Evolutionary conservation across 768 basidiomycete genomes (phyloP).

Genomic region (Russula abietina): DNA sequence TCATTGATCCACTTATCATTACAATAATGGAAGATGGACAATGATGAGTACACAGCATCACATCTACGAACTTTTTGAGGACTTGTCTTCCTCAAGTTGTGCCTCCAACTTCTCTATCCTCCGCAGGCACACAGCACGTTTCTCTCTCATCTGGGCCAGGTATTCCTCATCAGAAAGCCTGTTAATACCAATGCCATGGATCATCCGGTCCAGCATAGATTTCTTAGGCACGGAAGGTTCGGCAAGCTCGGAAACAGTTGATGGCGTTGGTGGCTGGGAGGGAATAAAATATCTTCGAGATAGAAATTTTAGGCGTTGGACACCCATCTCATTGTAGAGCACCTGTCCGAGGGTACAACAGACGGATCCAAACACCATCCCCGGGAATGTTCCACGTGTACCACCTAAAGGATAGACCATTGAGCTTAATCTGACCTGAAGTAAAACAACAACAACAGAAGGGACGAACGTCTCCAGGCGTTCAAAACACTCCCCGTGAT

Average conservation of each 20-base stretch:
- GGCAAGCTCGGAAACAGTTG: background rate
- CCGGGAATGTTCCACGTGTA: constrained; percentile 47
- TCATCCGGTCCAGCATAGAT: constrained; percentile 37
- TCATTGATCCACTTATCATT: too few relatives aligned
- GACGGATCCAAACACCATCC: constrained; percentile 52
- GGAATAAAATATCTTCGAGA: constrained; percentile 31
- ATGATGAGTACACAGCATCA: background rate
- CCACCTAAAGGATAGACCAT: constrained; percentile 46
- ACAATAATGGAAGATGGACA: background rate
- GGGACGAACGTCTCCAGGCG: constrained; percentile 53
- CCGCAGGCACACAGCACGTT: constrained; percentile 48
- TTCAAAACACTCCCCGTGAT: constrained; percentile 55
- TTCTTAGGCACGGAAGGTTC: constrained; percentile 11
- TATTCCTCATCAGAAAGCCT: constrained; percentile 71
- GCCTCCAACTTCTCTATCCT: constrained; percentile 55
- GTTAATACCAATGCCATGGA: constrained; percentile 45
- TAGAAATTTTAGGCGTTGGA: constrained; percentile 55
- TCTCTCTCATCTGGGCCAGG: constrained; percentile 48
- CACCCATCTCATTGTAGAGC: constrained; percentile 59
- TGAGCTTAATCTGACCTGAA: constrained; percentile 10
- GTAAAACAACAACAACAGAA: background rate
- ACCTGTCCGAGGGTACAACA: constrained; percentile 61
- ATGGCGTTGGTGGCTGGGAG: background rate
- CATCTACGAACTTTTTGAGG: constrained; percentile 29
- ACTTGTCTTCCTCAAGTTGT: constrained; percentile 33